A percentile compares a stretch with the other conserved stretches of the same genome.
These are phyloP conservation scores for Saksenaea oblongispora DNA, from an alignment of 371 early-diverging fungal genomes.

Conservation along the genomic window DNA sequence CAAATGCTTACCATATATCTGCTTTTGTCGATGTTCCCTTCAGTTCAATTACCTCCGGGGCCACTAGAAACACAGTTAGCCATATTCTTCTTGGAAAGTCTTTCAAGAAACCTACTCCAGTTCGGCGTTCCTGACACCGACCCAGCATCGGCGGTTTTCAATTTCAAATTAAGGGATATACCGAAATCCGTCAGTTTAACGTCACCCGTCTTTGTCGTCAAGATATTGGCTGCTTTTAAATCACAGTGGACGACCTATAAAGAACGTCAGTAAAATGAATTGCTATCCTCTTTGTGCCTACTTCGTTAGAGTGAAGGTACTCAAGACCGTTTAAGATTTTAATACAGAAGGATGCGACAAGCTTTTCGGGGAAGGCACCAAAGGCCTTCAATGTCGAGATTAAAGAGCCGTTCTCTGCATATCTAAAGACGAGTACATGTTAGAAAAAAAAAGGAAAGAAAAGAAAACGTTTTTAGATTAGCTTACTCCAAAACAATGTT, in stretches of 20 bases:
- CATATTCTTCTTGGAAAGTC: background rate
- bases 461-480: too few species aligned
- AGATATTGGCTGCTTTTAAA: conserved; percentile 94
- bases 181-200: conserved; percentile 97
- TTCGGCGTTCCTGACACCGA: conserved; percentile 94
- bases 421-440: conserved; percentile 13
- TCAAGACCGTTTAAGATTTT: conserved; percentile 90
- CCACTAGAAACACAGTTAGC: conserved; percentile 62
- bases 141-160: conserved; percentile 67
- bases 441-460: background rate
- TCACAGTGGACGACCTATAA: conserved; percentile 88
- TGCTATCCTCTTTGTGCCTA: background rate
- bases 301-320: conserved; percentile 87
- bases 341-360: conserved; percentile 86
- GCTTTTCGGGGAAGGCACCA: conserved; percentile 90
- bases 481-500: conserved; percentile 89
- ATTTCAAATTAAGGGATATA: conserved; percentile 79
- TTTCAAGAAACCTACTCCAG: conserved; percentile 72
- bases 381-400: conserved; percentile 83
- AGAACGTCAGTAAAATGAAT: background rate
- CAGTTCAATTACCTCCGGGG: conserved; percentile 93
- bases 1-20: conserved; percentile 78
- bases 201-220: conserved; percentile 90
- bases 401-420: conserved; percentile 95
- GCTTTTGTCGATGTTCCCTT: conserved; percentile 79